phyloP scores from a whole-genome alignment of 805 yeast genomes.

The Clavispora santaluciae region DNA sequence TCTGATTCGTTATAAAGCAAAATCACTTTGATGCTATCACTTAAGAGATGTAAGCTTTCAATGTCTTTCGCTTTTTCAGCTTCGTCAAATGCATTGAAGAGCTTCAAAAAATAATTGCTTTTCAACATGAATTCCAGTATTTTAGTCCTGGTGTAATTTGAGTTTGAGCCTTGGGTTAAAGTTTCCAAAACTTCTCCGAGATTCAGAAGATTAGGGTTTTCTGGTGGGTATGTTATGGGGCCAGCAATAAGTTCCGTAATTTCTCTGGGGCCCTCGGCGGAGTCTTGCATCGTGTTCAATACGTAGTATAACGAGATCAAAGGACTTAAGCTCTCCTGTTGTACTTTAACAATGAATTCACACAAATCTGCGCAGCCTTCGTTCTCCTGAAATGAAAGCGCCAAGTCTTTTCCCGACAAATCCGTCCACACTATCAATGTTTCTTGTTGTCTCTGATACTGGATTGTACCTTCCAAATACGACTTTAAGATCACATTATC shows the following conservation, averaged over 20 bases:
- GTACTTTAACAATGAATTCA: slow-evolving; percentile 70
- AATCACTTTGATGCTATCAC: slow-evolving; percentile 68
- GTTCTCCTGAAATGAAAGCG: slow-evolving; percentile 86
- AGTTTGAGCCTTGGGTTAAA: slow-evolving; percentile 55
- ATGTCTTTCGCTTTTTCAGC: slow-evolving; percentile 54
- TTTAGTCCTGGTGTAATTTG: slow-evolving; percentile 58
- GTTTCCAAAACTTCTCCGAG: slow-evolving; percentile 51
- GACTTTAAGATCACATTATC: slow-evolving; percentile 59
- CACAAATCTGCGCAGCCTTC: slow-evolving; percentile 83
- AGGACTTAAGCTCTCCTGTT: slow-evolving; percentile 51
- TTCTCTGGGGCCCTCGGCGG: slow-evolving; percentile 32
- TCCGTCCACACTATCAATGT: slow-evolving; percentile 95
- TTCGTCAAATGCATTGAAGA: slow-evolving; percentile 49
- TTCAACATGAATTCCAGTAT: slow-evolving; percentile 53
- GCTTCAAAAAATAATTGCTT: slow-evolving; percentile 45
- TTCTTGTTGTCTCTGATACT: slow-evolving; percentile 91
- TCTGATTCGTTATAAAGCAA: slow-evolving; percentile 62
- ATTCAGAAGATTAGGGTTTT: slow-evolving; percentile 46
- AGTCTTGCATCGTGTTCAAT: slow-evolving; percentile 35
- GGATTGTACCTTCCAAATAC: slow-evolving; percentile 65
- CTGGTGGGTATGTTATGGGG: slow-evolving; percentile 63
- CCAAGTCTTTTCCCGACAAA: slow-evolving; percentile 65
- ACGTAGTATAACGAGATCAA: slow-evolving; percentile 61
- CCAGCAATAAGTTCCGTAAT: slow-evolving; percentile 76
- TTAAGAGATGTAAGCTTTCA: slow-evolving; percentile 56